Base-by-base conservation (phyloP, 164 flowering plant species). In the Annona cherimola region DNA sequence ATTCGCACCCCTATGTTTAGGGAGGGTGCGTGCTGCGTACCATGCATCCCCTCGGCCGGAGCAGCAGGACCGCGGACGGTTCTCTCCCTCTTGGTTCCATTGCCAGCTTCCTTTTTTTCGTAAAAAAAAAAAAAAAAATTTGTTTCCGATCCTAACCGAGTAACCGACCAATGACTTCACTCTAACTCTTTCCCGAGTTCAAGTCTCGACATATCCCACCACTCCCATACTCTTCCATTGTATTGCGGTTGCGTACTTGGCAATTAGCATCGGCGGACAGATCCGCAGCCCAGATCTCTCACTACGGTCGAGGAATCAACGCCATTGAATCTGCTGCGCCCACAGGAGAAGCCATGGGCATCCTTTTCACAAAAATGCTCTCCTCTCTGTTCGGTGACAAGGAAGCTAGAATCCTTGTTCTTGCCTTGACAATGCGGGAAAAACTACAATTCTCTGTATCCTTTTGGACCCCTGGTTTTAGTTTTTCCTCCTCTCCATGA, bases 391-490 rank as follows among this genome's bases (percentile, higher is more conserved):
- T 95, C 73, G 98, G 99, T n/a, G 87, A 84, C 81, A 85, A 75
- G 63, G 99, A 95, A 80, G 99, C 99, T 77, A 83, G 98, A 77
- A 95, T 95, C 89, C 93, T 95, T 18, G 98, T 95, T 50, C 90
- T 95, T 8, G 99, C 5, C 98, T 95, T 70, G 99, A 95, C 85
- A 95, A 95, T 89, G 98, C 99, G 42, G 99, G 99, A 35, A 95
- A 95, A 86, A 95, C 99, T 63, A 95, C 99, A 1, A 95, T 95
- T 74, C 94, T 95, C 40, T 95, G 99, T 95, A 87, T 72, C 45
- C 46, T 63, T 63, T 71, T 7, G 44, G n/a, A 0, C 18, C 73
- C 54, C 1, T 6, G 14, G 57, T 65, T 42, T 8, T 45, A 4
- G 45, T 20, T 73, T 69, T 35, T 12, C 26, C 3, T 40, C 39